phyloP scores from a whole-genome alignment of 2,329 filamentous ascomycete species.

The Pezicula radicicola region DNA sequence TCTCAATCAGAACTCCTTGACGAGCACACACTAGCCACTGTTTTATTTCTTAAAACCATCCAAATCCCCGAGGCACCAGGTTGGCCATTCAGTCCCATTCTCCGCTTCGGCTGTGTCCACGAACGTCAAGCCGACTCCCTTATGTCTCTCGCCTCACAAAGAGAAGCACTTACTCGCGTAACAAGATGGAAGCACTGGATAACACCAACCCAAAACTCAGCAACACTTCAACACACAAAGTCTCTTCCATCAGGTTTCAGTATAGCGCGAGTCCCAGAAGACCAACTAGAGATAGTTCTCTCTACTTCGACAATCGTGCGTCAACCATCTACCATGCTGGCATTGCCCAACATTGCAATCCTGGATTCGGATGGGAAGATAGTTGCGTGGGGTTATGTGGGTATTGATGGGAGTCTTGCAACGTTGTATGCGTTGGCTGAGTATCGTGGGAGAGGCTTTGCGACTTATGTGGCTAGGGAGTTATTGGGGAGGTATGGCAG shows the following conservation, averaged over 20 bases:
- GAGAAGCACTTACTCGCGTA: slow-evolving; percentile 9
- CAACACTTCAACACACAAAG: neutral
- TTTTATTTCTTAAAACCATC: slow-evolving; percentile 17
- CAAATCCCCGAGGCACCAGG: slow-evolving; percentile 24
- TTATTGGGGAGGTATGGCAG: slow-evolving; percentile 13
- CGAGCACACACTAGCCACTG: slow-evolving; percentile 8
- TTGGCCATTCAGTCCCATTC: slow-evolving; percentile 22
- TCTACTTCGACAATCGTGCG: slow-evolving; percentile 23
- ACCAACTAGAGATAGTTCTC: slow-evolving; percentile 22
- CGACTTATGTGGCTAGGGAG: slow-evolving; percentile 19
- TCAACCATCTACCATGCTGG: slow-evolving; percentile 16
- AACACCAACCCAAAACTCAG: slow-evolving; percentile 2
- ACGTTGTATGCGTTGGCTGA: slow-evolving; percentile 26
- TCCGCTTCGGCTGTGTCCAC: slow-evolving; percentile 22
- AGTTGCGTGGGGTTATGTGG: slow-evolving; percentile 26
- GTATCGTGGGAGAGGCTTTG: slow-evolving; percentile 23
- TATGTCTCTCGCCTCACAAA: slow-evolving; percentile 4
- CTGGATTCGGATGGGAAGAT: slow-evolving; percentile 12
- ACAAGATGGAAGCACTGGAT: slow-evolving; percentile 22
- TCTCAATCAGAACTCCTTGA: slow-evolving; percentile 4
- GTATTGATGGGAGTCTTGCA: slow-evolving; percentile 24
- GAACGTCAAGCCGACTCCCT: slow-evolving; percentile 12
- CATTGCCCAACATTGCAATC: slow-evolving; percentile 21
- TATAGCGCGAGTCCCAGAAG: slow-evolving; percentile 17
- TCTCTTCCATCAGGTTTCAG: slow-evolving; percentile 15